These are phyloP conservation scores for Pontederia crassipes DNA, from an alignment of 176 grass and related monocot genomes.

Conservation along the genomic window DNA sequence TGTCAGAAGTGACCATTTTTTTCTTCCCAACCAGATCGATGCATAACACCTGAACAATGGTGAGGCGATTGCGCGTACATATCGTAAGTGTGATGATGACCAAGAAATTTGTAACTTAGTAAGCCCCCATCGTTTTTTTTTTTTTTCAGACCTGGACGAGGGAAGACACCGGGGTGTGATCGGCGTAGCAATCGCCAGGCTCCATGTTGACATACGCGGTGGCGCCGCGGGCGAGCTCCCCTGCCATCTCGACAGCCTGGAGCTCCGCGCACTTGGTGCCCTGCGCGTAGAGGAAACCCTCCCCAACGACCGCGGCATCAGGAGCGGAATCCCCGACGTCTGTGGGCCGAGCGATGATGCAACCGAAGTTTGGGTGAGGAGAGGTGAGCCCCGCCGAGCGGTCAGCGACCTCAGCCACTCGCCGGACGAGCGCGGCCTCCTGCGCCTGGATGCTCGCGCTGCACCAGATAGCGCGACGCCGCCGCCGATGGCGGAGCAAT, in stretches of 20 bases:
- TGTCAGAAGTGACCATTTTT: too few species aligned
- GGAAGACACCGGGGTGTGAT: slow-evolving; percentile 47
- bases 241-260: slow-evolving; percentile 50
- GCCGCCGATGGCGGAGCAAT: too few species aligned
- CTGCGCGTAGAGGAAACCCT: slow-evolving; percentile 88
- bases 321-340: background rate
- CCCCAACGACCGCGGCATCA: slow-evolving; percentile 29
- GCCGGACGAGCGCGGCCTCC: slow-evolving; percentile 36
- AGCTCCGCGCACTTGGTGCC: slow-evolving; percentile 77
- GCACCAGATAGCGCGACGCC: slow-evolving; percentile 1
- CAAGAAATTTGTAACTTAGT: too few species aligned
- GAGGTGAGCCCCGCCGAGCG: slow-evolving; percentile 57
- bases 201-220: slow-evolving; percentile 85
- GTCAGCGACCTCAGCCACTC: slow-evolving; percentile 68
- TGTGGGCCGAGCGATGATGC: slow-evolving; percentile 42
- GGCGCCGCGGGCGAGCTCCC: slow-evolving; percentile 48
- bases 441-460: slow-evolving; percentile 5
- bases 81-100: too few species aligned
- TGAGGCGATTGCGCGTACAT: too few species aligned
- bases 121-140: too few species aligned
- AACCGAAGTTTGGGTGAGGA: slow-evolving; percentile 89
- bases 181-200: slow-evolving; percentile 71
- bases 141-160: slow-evolving; percentile 52
- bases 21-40: too few species aligned
- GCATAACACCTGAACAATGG: too few species aligned